Percentiles rank a stretch among this genome's conserved stretches.
Evolutionary conservation across 139 green algal species (phyloP).

Genomic region (Picochlorum sp.): DNA sequence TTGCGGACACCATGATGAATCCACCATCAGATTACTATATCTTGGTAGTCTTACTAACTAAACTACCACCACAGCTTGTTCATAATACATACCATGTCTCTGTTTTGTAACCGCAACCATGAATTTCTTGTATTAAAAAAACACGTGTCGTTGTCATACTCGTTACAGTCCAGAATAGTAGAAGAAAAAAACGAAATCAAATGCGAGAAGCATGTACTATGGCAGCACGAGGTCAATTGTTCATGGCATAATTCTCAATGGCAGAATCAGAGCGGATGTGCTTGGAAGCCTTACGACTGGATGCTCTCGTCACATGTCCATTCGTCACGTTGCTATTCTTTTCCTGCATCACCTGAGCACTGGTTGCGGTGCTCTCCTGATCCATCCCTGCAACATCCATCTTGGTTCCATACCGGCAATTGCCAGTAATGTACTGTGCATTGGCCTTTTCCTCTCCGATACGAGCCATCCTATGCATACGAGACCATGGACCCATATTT

Average conservation of each 20-base stretch:
- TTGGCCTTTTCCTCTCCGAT: constrained; percentile 10
- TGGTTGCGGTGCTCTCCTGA: neutral
- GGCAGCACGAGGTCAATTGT: neutral
- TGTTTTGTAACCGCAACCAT: too few relatives aligned
- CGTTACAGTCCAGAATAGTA: neutral
- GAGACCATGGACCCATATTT: constrained; percentile 38
- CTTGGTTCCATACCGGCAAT: constrained; percentile 8
- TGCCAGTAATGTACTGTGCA: constrained; percentile 10
- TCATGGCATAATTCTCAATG: constrained; percentile 6
- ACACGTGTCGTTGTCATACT: neutral
- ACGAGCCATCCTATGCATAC: constrained; percentile 21
- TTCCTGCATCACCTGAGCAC: neutral
- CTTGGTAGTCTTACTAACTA: too few relatives aligned
- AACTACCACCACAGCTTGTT: too few relatives aligned
- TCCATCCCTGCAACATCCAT: neutral
- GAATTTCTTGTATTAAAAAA: too few relatives aligned
- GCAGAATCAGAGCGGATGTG: constrained; percentile 2
- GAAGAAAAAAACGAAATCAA: neutral
- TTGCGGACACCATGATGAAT: neutral
- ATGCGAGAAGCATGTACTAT: neutral
- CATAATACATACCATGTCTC: neutral
- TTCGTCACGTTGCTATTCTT: neutral
- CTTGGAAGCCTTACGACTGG: neutral
- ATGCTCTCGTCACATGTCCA: neutral
- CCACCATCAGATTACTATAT: too few relatives aligned